A percentile compares a stretch with the other conserved stretches of the same genome.
phyloP scores from a whole-genome alignment of 352 stramenopile genomes.

The Phytophthora podocarpi region DNA sequence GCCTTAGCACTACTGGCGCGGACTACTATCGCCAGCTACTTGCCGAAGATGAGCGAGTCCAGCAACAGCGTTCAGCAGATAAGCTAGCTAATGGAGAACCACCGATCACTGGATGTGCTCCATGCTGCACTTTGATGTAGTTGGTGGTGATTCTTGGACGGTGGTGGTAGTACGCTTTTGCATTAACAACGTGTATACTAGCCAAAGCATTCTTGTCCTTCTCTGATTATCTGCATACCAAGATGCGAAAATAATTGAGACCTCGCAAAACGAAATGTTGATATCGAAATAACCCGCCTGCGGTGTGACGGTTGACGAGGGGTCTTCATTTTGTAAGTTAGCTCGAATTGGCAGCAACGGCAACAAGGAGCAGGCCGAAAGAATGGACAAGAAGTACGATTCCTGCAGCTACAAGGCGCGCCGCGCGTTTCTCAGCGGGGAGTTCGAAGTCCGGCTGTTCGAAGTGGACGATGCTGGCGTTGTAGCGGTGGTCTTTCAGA shows the following conservation, averaged over 20 bases:
- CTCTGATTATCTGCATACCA: too few species aligned
- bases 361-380: too few species aligned
- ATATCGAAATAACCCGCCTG: too few species aligned
- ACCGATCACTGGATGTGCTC: slow-evolving; percentile 47
- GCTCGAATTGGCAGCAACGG: too few species aligned
- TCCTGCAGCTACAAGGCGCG: slow-evolving; percentile 68
- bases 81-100: slow-evolving; percentile 29
- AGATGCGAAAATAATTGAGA: too few species aligned
- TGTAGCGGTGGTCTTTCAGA: slow-evolving; percentile 57
- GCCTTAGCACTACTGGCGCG: slow-evolving; percentile 36
- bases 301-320: slow-evolving; percentile 18
- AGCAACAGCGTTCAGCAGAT: slow-evolving; percentile 34
- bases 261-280: too few species aligned
- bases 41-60: slow-evolving; percentile 45
- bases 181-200: slow-evolving; percentile 10
- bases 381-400: slow-evolving; percentile 55
- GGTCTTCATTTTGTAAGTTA: slow-evolving; percentile 14
- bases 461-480: slow-evolving; percentile 75
- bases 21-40: slow-evolving; percentile 57
- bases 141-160: too few species aligned
- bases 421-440: slow-evolving; percentile 60
- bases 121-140: slow-evolving; percentile 66
- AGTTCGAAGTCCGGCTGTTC: slow-evolving; percentile 76
- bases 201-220: slow-evolving; percentile 4
- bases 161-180: too few species aligned